Conservation (phyloP, 2,329 filamentous ascomycete species). For the Bisporella sp. region DNA sequence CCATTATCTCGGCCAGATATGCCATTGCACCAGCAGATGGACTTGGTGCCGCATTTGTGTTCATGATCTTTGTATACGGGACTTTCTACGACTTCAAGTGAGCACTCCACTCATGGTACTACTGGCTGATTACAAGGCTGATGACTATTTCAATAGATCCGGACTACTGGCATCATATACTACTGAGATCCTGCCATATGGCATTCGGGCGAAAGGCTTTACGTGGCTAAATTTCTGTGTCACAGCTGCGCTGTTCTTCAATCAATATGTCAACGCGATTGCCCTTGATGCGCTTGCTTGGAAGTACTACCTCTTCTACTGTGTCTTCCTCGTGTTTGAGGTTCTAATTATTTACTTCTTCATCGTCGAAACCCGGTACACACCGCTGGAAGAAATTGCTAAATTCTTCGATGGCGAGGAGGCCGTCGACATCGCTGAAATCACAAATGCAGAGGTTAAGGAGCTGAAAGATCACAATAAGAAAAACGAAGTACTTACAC, state of each 20-base stretch:
- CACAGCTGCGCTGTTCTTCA: slow-evolving; percentile 37
- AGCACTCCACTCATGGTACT: no score
- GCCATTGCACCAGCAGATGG: slow-evolving; percentile 1
- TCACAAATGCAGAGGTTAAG: no score
- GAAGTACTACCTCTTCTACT: slow-evolving; percentile 38
- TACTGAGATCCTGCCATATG: slow-evolving; percentile 24
- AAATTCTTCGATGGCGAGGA: slow-evolving; percentile 33
- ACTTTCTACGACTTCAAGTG: slow-evolving; percentile 34
- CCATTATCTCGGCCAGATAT: slow-evolving; percentile 6
- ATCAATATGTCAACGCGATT: slow-evolving; percentile 34
- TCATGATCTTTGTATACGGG: slow-evolving; percentile 43
- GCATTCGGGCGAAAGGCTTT: slow-evolving; percentile 25
- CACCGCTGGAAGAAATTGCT: slow-evolving; percentile 36
- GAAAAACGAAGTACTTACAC: no score
- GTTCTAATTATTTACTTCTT: slow-evolving; percentile 19
- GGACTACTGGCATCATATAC: slow-evolving; percentile 22
- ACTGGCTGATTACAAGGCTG: no score
- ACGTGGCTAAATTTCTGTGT: slow-evolving; percentile 36
- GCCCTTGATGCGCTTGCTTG: slow-evolving; percentile 31
- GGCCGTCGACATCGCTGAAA: no score
- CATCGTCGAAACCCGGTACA: slow-evolving; percentile 35
- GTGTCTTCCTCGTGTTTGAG: slow-evolving; percentile 24
- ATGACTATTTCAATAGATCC: slow-evolving; percentile 1
- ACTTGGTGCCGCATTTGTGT: slow-evolving; percentile 25
- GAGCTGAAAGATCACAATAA: no score